Conservation (phyloP, 192 early-diverging fungal species). For the Lunasporangiospora selenospora region DNA sequence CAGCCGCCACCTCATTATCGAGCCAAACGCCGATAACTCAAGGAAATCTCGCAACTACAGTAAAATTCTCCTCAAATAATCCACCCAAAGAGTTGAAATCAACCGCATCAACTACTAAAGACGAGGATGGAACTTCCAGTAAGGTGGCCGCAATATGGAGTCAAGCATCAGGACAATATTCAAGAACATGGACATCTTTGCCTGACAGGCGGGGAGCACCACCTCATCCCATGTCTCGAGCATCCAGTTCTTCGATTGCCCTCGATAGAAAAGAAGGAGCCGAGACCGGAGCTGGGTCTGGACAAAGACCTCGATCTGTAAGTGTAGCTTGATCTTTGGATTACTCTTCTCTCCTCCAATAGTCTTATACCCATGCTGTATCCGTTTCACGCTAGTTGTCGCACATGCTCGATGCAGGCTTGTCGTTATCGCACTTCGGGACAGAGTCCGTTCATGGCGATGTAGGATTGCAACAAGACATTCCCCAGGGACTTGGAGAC, state of each 20-base stretch:
- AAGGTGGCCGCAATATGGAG: too few species aligned
- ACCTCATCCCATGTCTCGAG: background rate
- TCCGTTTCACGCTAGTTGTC: too few species aligned
- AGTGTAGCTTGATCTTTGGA: background rate
- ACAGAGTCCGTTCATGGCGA: too few species aligned
- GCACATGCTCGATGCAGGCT: conserved; percentile 18
- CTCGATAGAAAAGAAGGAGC: background rate
- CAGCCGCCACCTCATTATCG: background rate
- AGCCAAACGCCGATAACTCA: too few species aligned
- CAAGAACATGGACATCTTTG: too few species aligned
- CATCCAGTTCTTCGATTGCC: background rate
- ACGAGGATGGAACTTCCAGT: too few species aligned
- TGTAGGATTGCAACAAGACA: too few species aligned
- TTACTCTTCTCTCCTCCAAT: background rate
- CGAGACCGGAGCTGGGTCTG: too few species aligned
- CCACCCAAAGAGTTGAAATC: background rate
- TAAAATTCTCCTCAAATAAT: background rate
- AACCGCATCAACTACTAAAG: too few species aligned
- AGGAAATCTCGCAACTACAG: too few species aligned
- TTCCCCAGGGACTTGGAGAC: background rate
- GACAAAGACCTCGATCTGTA: background rate
- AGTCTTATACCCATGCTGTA: background rate
- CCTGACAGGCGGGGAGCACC: too few species aligned
- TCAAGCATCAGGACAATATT: too few species aligned
- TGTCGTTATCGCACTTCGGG: conserved; percentile 8